These are phyloP conservation scores for Scheffersomyces spartinae DNA, from an alignment of 805 yeast species.

Conservation along the genomic window DNA sequence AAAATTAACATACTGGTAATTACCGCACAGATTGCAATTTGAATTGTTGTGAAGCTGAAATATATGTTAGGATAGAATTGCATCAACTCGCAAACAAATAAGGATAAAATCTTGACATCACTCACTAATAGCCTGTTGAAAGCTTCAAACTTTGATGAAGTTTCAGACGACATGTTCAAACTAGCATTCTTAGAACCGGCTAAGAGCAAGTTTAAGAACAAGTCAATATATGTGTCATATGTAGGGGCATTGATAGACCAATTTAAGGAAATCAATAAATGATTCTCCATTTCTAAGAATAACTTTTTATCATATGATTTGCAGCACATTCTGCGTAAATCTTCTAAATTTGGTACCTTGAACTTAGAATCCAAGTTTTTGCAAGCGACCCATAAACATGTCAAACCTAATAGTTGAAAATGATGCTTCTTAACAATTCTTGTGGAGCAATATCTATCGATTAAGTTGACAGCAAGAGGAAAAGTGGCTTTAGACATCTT, in stretches of 20 bases:
- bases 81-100: conserved; percentile 54
- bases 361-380: conserved; percentile 30
- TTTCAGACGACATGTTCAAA: conserved; percentile 10
- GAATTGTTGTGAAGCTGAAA: conserved; percentile 37
- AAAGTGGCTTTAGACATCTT: conserved; percentile 21
- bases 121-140: conserved; percentile 16
- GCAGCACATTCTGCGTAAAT: conserved; percentile 45
- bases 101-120: conserved; percentile 43
- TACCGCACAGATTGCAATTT: conserved; percentile 33
- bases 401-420: conserved; percentile 27
- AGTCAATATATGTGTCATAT: conserved; percentile 51
- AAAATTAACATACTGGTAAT: conserved; percentile 28
- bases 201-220: conserved; percentile 31
- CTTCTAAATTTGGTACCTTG: conserved; percentile 43
- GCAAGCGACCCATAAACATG: conserved; percentile 36
- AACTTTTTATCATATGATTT: conserved; percentile 43
- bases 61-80: conserved; percentile 51
- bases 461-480: conserved; percentile 21
- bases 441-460: conserved; percentile 28
- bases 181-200: conserved; percentile 18
- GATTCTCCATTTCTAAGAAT: conserved; percentile 60
- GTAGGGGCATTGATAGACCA: conserved; percentile 59
- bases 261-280: conserved; percentile 46
- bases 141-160: background rate
- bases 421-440: conserved; percentile 19